Evolutionary conservation across 371 early-diverging fungal genomes (phyloP), one percentile per base, ranked within the genome.

Genomic region (Circinella umbellata): DNA sequence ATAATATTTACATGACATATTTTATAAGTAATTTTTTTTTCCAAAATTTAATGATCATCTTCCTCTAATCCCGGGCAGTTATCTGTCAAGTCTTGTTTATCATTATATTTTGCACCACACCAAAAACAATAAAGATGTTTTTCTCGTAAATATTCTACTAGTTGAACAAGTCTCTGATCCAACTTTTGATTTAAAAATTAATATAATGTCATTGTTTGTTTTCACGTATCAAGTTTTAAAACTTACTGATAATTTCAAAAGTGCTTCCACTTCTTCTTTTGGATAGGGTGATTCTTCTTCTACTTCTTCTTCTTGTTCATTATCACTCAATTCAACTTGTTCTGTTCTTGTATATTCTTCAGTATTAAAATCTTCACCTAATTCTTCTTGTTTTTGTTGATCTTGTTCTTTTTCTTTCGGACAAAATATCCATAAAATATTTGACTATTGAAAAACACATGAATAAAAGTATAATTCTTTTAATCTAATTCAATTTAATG

Each of bases 111-210:
- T 1, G 78, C 82, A 39, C 86, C 80, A 71, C 92, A 92, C 89
- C 90, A 92, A 53, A 91, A 83, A 67, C 92, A 92, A 65, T 92
- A 92, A 20, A 27, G 46, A 71, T 91, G 78, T 14, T 81, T 69
- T 6, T 57, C 61, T 10, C 91, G 82, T 51, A 92, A 73, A 71
- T 90, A 89, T 0, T 61, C 27, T 3, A 78, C 82, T 0, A 91
- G 73, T 15, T 67, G 57, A 10, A 71, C 72, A 7, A 91, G 70
- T 61, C 88, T 81, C 48, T 80, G 77, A 1, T 73, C 70, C 20
- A 70, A 34, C 79, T 81, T 14, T 6, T 7, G 18, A 0, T 13
- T 39, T 4, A 11, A n/a, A 1, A 4, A 27, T 27, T 27, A 27
- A 27, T 27, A 27, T 2, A 27, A 27, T 27, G 27, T 27, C 27